phyloP scores from a whole-genome alignment of 768 basidiomycete genomes.

The Mycena floridula region DNA sequence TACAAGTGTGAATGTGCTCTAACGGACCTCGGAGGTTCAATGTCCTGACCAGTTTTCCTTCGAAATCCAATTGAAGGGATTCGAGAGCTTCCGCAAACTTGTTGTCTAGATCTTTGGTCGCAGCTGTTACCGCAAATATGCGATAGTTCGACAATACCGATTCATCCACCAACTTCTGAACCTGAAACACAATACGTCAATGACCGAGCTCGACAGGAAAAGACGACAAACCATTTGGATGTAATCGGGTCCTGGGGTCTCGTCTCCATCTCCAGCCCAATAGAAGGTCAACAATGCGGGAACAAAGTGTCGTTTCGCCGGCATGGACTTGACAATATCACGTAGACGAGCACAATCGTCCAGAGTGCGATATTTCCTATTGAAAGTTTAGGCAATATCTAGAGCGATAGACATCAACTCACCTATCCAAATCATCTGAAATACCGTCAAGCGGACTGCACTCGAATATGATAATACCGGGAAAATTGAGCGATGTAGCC shows the following conservation, averaged over 20 bases:
- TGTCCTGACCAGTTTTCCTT: constrained; percentile 48
- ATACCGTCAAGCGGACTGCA: constrained; percentile 61
- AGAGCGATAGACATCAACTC: constrained; percentile 9
- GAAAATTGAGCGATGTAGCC: constrained; percentile 30
- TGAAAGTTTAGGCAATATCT: not conserved
- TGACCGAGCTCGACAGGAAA: not conserved
- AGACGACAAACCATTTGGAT: constrained; percentile 47
- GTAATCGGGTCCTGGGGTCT: constrained; percentile 40
- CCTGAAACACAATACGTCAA: constrained; percentile 25
- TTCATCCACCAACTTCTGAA: constrained; percentile 39
- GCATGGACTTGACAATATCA: constrained; percentile 51
- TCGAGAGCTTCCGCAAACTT: constrained; percentile 41
- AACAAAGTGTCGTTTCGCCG: constrained; percentile 48
- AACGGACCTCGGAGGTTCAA: constrained; percentile 41
- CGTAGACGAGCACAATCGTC: constrained; percentile 71
- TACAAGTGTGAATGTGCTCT: not conserved
- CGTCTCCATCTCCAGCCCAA: constrained; percentile 47
- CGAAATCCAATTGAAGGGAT: constrained; percentile 42
- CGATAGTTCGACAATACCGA: constrained; percentile 32
- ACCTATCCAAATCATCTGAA: constrained; percentile 65
- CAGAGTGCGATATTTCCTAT: constrained; percentile 62
- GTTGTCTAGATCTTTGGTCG: constrained; percentile 50
- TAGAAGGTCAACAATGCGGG: constrained; percentile 57
- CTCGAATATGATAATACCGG: constrained; percentile 73
- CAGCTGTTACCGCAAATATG: constrained; percentile 44